Percentiles rank a stretch among this genome's conserved stretches.
These are phyloP conservation scores for Sarocladium oryzae DNA, from an alignment of 2,329 filamentous ascomycete species.

Conservation along the genomic window DNA sequence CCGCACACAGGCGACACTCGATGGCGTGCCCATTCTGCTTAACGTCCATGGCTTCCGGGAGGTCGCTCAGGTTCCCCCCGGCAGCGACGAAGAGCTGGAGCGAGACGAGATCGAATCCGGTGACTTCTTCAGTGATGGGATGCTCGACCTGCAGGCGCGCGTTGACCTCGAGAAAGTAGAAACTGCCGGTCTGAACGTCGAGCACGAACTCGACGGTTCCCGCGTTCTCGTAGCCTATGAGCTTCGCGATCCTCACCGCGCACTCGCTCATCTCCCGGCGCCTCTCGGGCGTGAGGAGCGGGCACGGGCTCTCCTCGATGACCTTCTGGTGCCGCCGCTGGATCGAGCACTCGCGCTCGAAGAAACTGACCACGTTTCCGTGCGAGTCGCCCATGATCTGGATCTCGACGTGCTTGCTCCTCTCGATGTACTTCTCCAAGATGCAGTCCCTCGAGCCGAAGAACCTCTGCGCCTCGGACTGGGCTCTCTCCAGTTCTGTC, in stretches of 20 bases:
- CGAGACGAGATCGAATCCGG: conserved; percentile 27
- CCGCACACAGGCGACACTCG: conserved; percentile 37
- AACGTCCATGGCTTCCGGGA: not conserved
- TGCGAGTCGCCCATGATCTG: conserved; percentile 36
- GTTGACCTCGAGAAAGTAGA: conserved; percentile 44
- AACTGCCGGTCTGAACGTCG: conserved; percentile 28
- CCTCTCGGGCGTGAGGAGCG: conserved; percentile 16
- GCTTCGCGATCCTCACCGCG: conserved; percentile 23
- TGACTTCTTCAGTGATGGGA: conserved; percentile 31
- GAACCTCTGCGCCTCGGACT: conserved; percentile 27
- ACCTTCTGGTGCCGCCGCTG: conserved; percentile 41
- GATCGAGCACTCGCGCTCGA: conserved; percentile 39
- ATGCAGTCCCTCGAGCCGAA: conserved; percentile 31
- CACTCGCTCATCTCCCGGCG: conserved; percentile 24
- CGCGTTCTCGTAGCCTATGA: conserved; percentile 27
- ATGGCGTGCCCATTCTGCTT: conserved; percentile 29
- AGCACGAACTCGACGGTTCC: conserved; percentile 39
- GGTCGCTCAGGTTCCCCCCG: not conserved
- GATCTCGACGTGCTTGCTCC: conserved; percentile 36
- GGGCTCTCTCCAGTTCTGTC: conserved; percentile 13
- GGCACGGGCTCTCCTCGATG: conserved; percentile 30
- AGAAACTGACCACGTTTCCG: conserved; percentile 28
- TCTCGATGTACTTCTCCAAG: conserved; percentile 31
- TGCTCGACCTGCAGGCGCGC: conserved; percentile 44
- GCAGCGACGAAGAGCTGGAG: conserved; percentile 18